Evolutionary conservation across 495 filamentous ascomycete genomes (phyloP).

Genomic region (Talaromyces stipitatus): DNA sequence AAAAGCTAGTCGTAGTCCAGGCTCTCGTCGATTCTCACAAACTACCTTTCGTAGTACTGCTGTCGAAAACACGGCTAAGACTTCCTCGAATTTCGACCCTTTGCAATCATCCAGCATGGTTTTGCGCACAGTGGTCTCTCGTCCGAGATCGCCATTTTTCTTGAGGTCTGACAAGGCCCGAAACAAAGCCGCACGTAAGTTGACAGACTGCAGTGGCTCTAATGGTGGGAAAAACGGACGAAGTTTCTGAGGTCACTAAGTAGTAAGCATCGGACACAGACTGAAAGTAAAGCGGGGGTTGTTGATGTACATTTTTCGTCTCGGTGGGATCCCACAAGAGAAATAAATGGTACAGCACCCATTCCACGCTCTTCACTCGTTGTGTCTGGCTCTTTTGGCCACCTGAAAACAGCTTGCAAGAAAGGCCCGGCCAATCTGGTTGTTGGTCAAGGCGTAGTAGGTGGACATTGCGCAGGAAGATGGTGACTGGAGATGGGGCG

Average conservation of each 20-base stretch:
- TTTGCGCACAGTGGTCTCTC: slow-evolving; percentile 71
- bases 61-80: slow-evolving; percentile 71
- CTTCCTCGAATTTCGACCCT: slow-evolving; percentile 72
- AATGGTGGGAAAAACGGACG: slow-evolving; percentile 83
- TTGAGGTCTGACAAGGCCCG: slow-evolving; percentile 70
- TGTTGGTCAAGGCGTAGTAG: slow-evolving; percentile 68
- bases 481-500: slow-evolving; percentile 45
- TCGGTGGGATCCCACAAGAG: slow-evolving; percentile 70
- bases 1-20: slow-evolving; percentile 53
- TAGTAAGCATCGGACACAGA: not conserved
- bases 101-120: slow-evolving; percentile 91
- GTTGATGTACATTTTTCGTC: slow-evolving; percentile 52
- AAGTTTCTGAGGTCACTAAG: slow-evolving; percentile 54
- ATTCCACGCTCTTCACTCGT: slow-evolving; percentile 72
- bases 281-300: slow-evolving; percentile 3
- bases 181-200: slow-evolving; percentile 79
- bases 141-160: slow-evolving; percentile 73
- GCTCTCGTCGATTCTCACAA: slow-evolving; percentile 33
- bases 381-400: slow-evolving; percentile 69
- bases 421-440: slow-evolving; percentile 71
- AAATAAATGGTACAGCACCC: slow-evolving; percentile 77
- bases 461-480: slow-evolving; percentile 73
- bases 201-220: slow-evolving; percentile 80
- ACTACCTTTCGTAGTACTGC: slow-evolving; percentile 66
- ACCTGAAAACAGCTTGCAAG: slow-evolving; percentile 52